Base-by-base conservation (phyloP, 2,329 filamentous ascomycete genomes). In the Xylariaceae sp. region DNA sequence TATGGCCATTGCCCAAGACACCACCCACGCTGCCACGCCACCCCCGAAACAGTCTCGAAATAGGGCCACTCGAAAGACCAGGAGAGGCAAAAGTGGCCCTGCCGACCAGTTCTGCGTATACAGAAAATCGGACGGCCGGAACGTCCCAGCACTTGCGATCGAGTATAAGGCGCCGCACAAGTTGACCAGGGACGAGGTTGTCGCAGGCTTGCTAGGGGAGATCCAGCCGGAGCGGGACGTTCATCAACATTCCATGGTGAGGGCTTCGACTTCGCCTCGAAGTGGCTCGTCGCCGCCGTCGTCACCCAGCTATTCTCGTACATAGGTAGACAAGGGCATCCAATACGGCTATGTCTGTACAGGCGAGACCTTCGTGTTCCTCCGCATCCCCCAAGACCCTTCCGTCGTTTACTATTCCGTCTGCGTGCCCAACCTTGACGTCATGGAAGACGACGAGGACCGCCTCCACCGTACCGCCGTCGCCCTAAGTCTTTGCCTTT, bases 281-380 rank as follows among this genome's bases (percentile, higher is more conserved):
- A 46, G 52, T 13, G 36, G 14, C 69, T 74, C 31, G 51, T 60
- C 39, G 62, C 70, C 17, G 70, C 71, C 18, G 67, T 71, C 18
- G 51, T 75, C 7, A 73, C 66, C 2, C 65, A 73, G 53, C 65
- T 75, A 7, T 75, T 73, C 58, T 72, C 68, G 7, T 71, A 71
- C 43, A 73, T 73, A 61, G n/a, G 56, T 73, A 3, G 59, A 63
- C 31, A 71, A 69, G 42, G 59, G 65, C 34, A 66, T 69, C 14
- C 60, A 60, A 45, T 70, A 69, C 44, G 66, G 70, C 2, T 73
- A 73, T 47, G 48, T 73, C 2, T 69, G 57, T 42, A 71, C 66
- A 3, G 64, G 66, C 33, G 47, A 71, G 60, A 58, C 58, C 5
- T 69, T 67, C 22, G 48, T 72, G 50, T 73, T 70, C 51, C 64